Evolutionary conservation across 139 green algal genomes (phyloP).

Genomic region (Coelastrella sp.): DNA sequence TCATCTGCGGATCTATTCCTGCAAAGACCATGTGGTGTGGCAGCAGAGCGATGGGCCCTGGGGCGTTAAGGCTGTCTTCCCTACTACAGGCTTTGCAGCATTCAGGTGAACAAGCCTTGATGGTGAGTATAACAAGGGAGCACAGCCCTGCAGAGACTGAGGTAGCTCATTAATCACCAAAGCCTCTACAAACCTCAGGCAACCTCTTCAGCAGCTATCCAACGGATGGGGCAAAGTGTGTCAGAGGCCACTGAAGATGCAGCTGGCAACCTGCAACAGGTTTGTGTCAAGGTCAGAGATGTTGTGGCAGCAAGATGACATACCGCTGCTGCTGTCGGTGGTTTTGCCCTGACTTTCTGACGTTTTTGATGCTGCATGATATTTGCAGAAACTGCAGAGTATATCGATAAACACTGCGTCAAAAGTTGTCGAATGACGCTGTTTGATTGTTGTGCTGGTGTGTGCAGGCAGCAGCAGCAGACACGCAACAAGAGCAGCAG

Average conservation of each 20-base stretch:
- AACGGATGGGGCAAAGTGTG: neutral
- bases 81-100: neutral
- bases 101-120: neutral
- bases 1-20: no score
- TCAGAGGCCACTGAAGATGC: neutral
- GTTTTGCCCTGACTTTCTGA: no score
- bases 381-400: no score
- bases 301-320: neutral
- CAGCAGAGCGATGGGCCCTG: neutral
- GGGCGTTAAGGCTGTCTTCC: neutral
- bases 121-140: neutral
- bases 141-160: no score
- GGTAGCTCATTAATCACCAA: neutral
- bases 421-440: no score
- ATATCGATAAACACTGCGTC: no score
- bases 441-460: neutral
- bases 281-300: neutral
- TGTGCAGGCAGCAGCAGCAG: neutral
- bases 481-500: neutral
- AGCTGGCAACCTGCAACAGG: neutral
- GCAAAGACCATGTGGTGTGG: neutral
- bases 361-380: no score
- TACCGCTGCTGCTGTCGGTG: neutral
- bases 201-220: neutral
- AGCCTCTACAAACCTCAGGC: neutral